Conservation (phyloP, 495 filamentous ascomycete genomes). For the Corynascus novoguineensis region DNA sequence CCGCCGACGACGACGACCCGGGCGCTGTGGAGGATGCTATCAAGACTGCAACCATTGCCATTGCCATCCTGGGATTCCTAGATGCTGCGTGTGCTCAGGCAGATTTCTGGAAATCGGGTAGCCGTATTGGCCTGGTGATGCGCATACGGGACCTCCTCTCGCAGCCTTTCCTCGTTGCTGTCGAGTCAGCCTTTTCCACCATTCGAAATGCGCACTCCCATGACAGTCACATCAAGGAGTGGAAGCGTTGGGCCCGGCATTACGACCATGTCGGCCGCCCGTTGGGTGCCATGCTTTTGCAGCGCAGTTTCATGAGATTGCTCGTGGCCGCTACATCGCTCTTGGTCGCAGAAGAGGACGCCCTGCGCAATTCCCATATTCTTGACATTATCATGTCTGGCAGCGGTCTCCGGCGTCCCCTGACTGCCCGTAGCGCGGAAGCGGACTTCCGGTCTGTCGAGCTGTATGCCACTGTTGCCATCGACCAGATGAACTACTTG, state of each 20-base stretch:
- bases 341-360: slow-evolving; percentile 56
- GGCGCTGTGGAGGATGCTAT: slow-evolving; percentile 57
- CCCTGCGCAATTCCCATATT: slow-evolving; percentile 56
- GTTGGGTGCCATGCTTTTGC: slow-evolving; percentile 85
- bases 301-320: slow-evolving; percentile 78
- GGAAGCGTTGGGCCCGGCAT: slow-evolving; percentile 75
- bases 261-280: slow-evolving; percentile 76
- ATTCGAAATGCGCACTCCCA: slow-evolving; percentile 59
- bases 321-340: slow-evolving; percentile 71
- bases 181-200: slow-evolving; percentile 82
- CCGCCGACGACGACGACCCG: slow-evolving; percentile 47
- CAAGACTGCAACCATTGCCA: slow-evolving; percentile 62
- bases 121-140: slow-evolving; percentile 65
- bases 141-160: slow-evolving; percentile 66
- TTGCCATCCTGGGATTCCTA: slow-evolving; percentile 83
- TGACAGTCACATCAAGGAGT: slow-evolving; percentile 55
- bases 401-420: slow-evolving; percentile 31
- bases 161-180: slow-evolving; percentile 71
- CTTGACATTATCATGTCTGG: slow-evolving; percentile 69
- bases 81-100: slow-evolving; percentile 70
- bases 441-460: slow-evolving; percentile 57
- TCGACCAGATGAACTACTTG: slow-evolving; percentile 76
- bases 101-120: slow-evolving; percentile 68
- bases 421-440: slow-evolving; percentile 37
- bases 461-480: slow-evolving; percentile 64